Evolutionary conservation across 148 eudicot species (phyloP), one percentile per base, ranked within the genome.

Genomic region (Spergularia marina): DNA sequence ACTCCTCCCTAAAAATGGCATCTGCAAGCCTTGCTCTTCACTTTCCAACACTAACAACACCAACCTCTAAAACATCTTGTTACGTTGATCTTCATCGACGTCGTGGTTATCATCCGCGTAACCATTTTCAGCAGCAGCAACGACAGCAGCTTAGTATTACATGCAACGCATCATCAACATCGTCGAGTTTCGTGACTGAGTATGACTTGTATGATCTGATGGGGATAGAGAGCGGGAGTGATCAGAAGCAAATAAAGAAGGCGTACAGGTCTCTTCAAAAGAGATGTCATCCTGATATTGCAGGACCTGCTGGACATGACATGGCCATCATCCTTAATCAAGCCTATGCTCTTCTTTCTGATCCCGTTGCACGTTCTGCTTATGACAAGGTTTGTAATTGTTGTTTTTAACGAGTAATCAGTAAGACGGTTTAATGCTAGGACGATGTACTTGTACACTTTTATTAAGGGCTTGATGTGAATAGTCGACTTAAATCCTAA

Each of bases 241-340:
- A 88, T 59, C 90, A 82, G 13, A 68, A 77, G 12, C 64, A 82
- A 79, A 89, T 94, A 6, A 94, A 93, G 66, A 76, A 25, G 57
- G 98, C 98, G 0, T 94, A 94, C 78, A 80, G 98, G 40, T 49
- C 82, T 12, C 75, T 94, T 49, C 98, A 94, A 79, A 94, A 94
- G 85, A 81, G 86, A 63, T 94, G 98, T 79, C 98, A 94, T 73
- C 98, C 98, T 9, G 98, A 94, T 73, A 91, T 94, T 55, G 98
- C 98, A 0, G 98, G 98, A 0, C 79, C 86, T 11, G 66, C 86
- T 0, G 98, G 98, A 0, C 97, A 94, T 81, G 98, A 94, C 72
- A 94, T 94, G 98, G 97, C 98, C 17, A 94, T 94, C 68, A 81
- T 94, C 14, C 97, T 94, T 69, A 94, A 94, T 73, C 86, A 94